Evolutionary conservation across 441 rosid genomes (phyloP), one percentile per base, ranked within the genome.

Genomic region (Kokia cookei): DNA sequence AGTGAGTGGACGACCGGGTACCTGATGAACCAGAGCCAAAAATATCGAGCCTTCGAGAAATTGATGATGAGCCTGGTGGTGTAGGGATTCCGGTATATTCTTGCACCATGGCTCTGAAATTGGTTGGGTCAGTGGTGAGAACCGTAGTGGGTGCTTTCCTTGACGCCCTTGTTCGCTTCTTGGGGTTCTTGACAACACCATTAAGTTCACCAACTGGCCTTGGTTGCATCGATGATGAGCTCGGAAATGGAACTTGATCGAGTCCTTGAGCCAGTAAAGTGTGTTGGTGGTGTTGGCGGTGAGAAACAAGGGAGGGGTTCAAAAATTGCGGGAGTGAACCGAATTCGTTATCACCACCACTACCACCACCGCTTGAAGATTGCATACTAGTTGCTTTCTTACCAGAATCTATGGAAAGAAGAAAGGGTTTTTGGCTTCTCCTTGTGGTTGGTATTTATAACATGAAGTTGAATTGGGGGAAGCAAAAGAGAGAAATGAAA

Each of bases 41-140:
- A 58, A 93, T 91, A 75, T 92, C 96, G 51, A 92, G 77, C 63
- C 94, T 80, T 35, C 88, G 87, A 22, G 94, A 75, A 73, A 77
- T 87, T 0, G 92, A 77, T 1, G 91, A 78, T 0, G 90, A 75
- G 37, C 42, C 83, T 0, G 98, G 97, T 0, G 93, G 90, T 4
- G 90, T 83, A 0, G 98, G 95, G 55, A 92, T 87, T 48, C 98
- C 98, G 0, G 98, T 94, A 78, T 92, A 94, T 67, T 94, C 98
- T 80, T 94, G 98, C 73, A 94, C 98, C 97, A 92, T 94, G 63
- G 92, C 88, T 78, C 96, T 78, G 78, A 94, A 94, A 80, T 94
- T 94, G n/a, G 93, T 86, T 1, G 97, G 86, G 90, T 92, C 95
- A 26, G 98, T 94, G 40, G 93, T 88, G 42, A 94, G 88, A 75